These are phyloP conservation scores for Hygrophila difformis DNA, from an alignment of 257 asterid species.

Conservation along the genomic window DNA sequence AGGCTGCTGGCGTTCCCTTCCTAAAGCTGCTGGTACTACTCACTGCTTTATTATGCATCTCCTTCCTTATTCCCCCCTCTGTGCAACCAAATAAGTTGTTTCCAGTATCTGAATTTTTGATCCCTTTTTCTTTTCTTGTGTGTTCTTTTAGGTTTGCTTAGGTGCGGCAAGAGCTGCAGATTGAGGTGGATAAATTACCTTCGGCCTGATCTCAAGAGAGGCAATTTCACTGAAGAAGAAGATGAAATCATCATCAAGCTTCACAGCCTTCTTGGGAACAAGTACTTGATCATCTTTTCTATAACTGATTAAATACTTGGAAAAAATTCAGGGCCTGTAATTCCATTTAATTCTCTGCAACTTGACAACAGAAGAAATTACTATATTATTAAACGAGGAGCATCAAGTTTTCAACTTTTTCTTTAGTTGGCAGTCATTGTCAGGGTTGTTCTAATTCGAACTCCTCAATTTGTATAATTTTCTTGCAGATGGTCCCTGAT, in stretches of 20 bases:
- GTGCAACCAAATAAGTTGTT: too few species aligned
- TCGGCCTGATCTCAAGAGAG: conserved; percentile 55
- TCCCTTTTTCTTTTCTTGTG: not conserved
- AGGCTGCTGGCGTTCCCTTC: conserved; percentile 71
- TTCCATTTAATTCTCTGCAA: too few species aligned
- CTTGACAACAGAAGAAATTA: too few species aligned
- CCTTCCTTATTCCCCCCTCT: too few species aligned
- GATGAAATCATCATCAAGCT: conserved; percentile 53
- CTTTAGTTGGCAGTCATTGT: too few species aligned
- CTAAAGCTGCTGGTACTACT: conserved; percentile 45
- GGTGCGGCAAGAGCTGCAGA: conserved; percentile 63
- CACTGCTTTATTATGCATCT: not conserved
- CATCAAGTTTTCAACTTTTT: too few species aligned
- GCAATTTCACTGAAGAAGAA: conserved; percentile 46
- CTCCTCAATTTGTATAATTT: too few species aligned
- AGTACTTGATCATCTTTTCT: conserved; percentile 16
- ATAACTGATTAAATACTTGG: too few species aligned
- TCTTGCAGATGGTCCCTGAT: conserved; percentile 50
- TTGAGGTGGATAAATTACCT: conserved; percentile 56
- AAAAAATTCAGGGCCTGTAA: too few species aligned
- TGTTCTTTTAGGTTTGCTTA: conserved; percentile 33
- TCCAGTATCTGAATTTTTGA: not conserved
- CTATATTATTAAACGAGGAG: too few species aligned
- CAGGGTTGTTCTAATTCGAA: too few species aligned
- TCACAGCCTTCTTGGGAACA: conserved; percentile 48